Percentiles rank a stretch among this genome's conserved stretches.
These are phyloP conservation scores for Davidsoniella eucalypti DNA, from an alignment of 2,329 filamentous ascomycete species.

Conservation along the genomic window DNA sequence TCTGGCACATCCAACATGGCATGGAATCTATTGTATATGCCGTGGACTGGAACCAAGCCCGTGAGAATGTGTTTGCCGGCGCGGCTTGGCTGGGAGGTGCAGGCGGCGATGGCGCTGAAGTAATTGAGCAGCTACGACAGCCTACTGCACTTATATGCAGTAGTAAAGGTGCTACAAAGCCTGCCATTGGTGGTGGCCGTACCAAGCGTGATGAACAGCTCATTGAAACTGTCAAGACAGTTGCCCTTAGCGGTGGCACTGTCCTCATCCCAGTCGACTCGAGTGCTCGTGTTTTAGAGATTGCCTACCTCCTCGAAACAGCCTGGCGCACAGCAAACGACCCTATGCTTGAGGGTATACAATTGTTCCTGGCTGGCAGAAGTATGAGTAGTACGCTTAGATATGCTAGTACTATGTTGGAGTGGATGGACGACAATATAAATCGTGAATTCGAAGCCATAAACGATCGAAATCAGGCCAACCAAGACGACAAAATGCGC, in stretches of 20 bases:
- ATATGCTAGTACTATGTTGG: conserved; percentile 85
- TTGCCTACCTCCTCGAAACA: conserved; percentile 84
- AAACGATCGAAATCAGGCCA: conserved; percentile 36
- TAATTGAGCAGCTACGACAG: conserved; percentile 83
- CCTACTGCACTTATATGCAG: conserved; percentile 91
- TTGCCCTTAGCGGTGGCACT: conserved; percentile 68
- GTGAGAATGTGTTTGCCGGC: conserved; percentile 84
- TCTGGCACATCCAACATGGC: conserved; percentile 97
- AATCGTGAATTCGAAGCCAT: conserved; percentile 72
- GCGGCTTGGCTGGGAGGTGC: conserved; percentile 84
- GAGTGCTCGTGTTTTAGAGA: conserved; percentile 80
- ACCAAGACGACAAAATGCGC: conserved; percentile 26
- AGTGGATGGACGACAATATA: conserved; percentile 98
- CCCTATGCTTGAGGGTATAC: conserved; percentile 34
- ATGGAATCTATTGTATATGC: conserved; percentile 95
- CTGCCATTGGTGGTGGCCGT: conserved; percentile 53
- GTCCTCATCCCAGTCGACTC: conserved; percentile 91
- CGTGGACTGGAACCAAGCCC: conserved; percentile 95
- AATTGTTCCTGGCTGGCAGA: conserved; percentile 69
- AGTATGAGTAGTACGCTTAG: conserved; percentile 80
- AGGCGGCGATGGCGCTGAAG: conserved; percentile 65
- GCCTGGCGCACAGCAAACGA: conserved; percentile 61
- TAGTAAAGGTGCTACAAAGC: conserved; percentile 59
- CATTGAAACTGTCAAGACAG: conserved; percentile 63
- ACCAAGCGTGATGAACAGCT: conserved; percentile 75